Conservation (phyloP, 2,329 filamentous ascomycete species). For the Myrmaecium sp. region DNA sequence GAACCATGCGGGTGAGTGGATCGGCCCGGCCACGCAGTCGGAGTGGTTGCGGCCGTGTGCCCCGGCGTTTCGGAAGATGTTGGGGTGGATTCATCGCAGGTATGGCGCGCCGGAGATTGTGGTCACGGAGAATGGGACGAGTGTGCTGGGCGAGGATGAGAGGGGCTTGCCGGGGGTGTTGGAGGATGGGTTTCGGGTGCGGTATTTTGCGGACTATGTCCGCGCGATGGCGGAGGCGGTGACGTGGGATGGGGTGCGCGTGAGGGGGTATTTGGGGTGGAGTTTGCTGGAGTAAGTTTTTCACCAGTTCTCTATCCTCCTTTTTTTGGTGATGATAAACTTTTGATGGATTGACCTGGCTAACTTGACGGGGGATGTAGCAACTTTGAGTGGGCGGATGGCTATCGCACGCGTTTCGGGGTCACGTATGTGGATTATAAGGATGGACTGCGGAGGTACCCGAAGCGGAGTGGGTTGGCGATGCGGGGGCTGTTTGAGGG, state of each 20-base stretch:
- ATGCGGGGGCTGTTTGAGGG: constrained; percentile 55
- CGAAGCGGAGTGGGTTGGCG: constrained; percentile 68
- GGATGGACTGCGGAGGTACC: constrained; percentile 59
- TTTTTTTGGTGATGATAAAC: neutral
- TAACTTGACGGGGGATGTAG: constrained; percentile 16
- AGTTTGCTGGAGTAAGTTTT: constrained; percentile 57
- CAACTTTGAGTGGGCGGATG: constrained; percentile 87
- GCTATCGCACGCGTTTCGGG: constrained; percentile 73
- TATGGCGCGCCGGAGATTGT: constrained; percentile 66
- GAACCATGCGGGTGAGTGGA: constrained; percentile 54
- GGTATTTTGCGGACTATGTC: constrained; percentile 67
- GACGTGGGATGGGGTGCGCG: constrained; percentile 56
- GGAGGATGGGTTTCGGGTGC: constrained; percentile 63
- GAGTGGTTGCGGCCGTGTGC: constrained; percentile 66
- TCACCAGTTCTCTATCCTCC: too few relatives aligned
- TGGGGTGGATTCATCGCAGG: constrained; percentile 39
- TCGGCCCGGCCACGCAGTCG: constrained; percentile 69
- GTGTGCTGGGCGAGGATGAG: constrained; percentile 68
- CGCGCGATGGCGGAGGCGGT: constrained; percentile 58
- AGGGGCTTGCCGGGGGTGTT: constrained; percentile 53
- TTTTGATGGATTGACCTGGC: neutral
- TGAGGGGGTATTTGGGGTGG: constrained; percentile 72
- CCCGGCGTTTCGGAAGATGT: constrained; percentile 56
- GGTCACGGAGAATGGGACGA: constrained; percentile 80
- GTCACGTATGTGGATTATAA: constrained; percentile 72